A percentile compares a stretch with the other conserved stretches of the same genome.
Evolutionary conservation across 805 yeast species (phyloP).

Genomic region (Kuraishia piskuri): DNA sequence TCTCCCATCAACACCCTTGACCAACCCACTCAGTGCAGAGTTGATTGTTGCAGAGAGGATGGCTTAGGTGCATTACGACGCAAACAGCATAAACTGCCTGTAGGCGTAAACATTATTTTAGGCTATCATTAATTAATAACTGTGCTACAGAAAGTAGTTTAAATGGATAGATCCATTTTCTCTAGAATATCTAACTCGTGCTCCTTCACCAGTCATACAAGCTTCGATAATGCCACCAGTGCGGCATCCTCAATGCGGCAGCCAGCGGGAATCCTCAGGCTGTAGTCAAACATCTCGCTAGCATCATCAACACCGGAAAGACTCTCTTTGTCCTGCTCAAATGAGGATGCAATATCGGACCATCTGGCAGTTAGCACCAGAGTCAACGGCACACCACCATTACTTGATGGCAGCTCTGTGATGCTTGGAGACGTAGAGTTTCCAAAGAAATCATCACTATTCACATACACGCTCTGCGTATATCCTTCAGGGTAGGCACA

Average conservation of each 20-base stretch:
- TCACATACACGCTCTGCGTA: constrained; percentile 53
- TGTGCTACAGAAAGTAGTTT: no score
- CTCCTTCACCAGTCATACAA: not conserved
- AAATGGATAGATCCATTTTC: no score
- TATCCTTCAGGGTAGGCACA: constrained; percentile 61
- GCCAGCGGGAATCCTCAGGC: constrained; percentile 41
- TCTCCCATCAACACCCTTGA: no score
- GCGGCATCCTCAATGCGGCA: constrained; percentile 66
- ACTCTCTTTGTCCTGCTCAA: constrained; percentile 37
- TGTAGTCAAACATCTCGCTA: constrained; percentile 63
- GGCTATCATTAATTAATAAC: no score
- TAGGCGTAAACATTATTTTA: no score
- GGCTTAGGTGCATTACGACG: no score
- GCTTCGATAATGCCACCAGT: constrained; percentile 43
- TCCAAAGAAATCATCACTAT: constrained; percentile 56
- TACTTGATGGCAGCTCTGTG: constrained; percentile 7
- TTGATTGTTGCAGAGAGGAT: no score
- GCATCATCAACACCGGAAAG: constrained; percentile 47
- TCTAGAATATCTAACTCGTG: no score
- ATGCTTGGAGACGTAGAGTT: constrained; percentile 9
- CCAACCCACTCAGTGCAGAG: no score
- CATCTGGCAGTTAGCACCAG: constrained; percentile 59
- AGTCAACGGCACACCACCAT: constrained; percentile 17
- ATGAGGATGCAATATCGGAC: constrained; percentile 45
- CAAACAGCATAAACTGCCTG: no score